Conservation (phyloP, 179 eudicot species). For the Silene vulgaris region DNA sequence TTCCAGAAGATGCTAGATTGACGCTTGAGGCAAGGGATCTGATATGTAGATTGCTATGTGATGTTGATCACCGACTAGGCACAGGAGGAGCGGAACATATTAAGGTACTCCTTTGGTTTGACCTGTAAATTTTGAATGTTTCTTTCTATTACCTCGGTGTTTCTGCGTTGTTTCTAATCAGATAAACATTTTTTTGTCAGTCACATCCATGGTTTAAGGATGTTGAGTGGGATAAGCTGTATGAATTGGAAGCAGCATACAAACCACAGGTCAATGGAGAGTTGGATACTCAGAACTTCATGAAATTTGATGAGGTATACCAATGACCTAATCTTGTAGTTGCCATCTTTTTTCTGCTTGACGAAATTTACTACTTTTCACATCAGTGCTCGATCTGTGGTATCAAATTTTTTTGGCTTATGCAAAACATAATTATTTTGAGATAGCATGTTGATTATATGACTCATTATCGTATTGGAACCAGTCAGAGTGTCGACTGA, state of each 20-base stretch:
- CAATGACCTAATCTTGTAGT: conserved; percentile 6
- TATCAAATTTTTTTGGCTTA: neutral
- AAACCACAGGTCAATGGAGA: conserved; percentile 84
- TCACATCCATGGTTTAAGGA: conserved; percentile 89
- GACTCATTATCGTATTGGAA: neutral
- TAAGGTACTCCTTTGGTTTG: conserved; percentile 40
- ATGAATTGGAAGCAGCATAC: conserved; percentile 90
- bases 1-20: conserved; percentile 73
- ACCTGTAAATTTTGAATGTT: neutral
- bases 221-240: conserved; percentile 78
- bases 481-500: neutral
- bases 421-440: neutral
- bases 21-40: conserved; percentile 86
- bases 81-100: conserved; percentile 78
- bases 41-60: conserved; percentile 74
- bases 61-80: conserved; percentile 90
- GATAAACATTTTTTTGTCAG: conserved; percentile 33
- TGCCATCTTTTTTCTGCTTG: neutral
- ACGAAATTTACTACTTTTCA: neutral
- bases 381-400: neutral
- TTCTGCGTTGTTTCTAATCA: neutral
- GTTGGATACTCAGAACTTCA: conserved; percentile 64
- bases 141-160: neutral
- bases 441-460: neutral
- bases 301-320: conserved; percentile 86